These are phyloP conservation scores for Akanthomyces muscarius DNA, from an alignment of 2,329 filamentous ascomycete genomes.

Conservation along the genomic window DNA sequence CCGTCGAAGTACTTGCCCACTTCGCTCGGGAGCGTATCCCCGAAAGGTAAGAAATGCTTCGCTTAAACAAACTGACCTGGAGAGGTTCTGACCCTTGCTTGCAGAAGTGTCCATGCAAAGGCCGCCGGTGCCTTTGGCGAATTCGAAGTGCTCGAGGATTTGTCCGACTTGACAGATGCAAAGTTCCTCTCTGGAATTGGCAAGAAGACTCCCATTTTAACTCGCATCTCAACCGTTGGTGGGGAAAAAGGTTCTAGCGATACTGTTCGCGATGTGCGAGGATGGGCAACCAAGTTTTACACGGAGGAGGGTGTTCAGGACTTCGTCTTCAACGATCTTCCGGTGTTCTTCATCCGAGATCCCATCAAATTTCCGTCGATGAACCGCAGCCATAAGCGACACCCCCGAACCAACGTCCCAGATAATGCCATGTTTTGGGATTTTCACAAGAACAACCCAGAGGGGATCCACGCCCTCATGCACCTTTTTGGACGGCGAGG, in stretches of 20 bases:
- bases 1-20: conserved; percentile 53
- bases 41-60: conserved; percentile 35
- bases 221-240: conserved; percentile 64
- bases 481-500: no score
- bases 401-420: no score
- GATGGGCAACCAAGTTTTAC: conserved; percentile 24
- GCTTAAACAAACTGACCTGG: not conserved
- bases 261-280: conserved; percentile 62
- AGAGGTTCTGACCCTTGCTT: not conserved
- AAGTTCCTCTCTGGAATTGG: conserved; percentile 47
- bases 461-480: no score
- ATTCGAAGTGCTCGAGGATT: conserved; percentile 53
- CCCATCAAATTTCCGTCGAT: no score
- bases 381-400: no score
- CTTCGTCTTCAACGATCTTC: no score
- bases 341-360: no score
- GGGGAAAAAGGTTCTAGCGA: conserved; percentile 61
- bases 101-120: conserved; percentile 24
- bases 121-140: conserved; percentile 43
- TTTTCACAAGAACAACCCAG: no score
- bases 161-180: conserved; percentile 49
- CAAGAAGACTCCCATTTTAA: conserved; percentile 40
- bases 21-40: conserved; percentile 58
- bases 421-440: no score
- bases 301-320: no score